Percentiles rank a stretch among this genome's conserved stretches.
phyloP scores from a whole-genome alignment of 495 filamentous ascomycete genomes.

The Zalerion maritima region DNA sequence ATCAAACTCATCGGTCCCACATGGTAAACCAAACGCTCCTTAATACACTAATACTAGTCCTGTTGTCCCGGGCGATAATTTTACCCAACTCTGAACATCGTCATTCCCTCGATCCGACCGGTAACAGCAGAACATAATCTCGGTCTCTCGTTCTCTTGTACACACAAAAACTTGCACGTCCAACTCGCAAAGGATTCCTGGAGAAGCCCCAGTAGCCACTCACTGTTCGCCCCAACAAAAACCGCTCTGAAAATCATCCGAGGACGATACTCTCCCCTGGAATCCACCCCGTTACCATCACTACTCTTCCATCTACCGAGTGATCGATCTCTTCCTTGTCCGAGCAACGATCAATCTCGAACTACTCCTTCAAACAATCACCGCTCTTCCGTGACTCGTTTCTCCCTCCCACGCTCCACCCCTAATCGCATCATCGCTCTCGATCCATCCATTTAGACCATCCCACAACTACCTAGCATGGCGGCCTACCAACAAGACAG shows the following conservation, averaged over 20 bases:
- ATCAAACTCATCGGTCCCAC: slow-evolving; percentile 33
- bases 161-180: slow-evolving; percentile 17
- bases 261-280: too few relatives aligned
- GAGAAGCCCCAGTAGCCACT: slow-evolving; percentile 35
- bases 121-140: too few relatives aligned
- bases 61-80: slow-evolving; percentile 24
- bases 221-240: slow-evolving; percentile 22
- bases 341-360: slow-evolving; percentile 1
- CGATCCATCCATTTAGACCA: slow-evolving; percentile 7
- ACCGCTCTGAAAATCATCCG: too few relatives aligned
- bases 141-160: slow-evolving; percentile 14
- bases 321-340: slow-evolving; percentile 6
- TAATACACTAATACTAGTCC: slow-evolving; percentile 38
- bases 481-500: slow-evolving; percentile 45
- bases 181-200: slow-evolving; percentile 24
- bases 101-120: too few relatives aligned
- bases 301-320: slow-evolving; percentile 9
- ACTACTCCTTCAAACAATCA: slow-evolving; percentile 7
- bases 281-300: too few relatives aligned
- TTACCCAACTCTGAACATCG: too few relatives aligned
- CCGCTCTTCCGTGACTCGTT: slow-evolving; percentile 5
- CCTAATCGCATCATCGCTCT: slow-evolving; percentile 2
- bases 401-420: slow-evolving; percentile 5
- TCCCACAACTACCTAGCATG: slow-evolving; percentile 40
- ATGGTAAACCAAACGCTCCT: too few relatives aligned